Evolutionary conservation across 1,284 basidiomycete species (phyloP), one percentile per base, ranked within the genome.

Genomic region (Heterobasidion irregulare): DNA sequence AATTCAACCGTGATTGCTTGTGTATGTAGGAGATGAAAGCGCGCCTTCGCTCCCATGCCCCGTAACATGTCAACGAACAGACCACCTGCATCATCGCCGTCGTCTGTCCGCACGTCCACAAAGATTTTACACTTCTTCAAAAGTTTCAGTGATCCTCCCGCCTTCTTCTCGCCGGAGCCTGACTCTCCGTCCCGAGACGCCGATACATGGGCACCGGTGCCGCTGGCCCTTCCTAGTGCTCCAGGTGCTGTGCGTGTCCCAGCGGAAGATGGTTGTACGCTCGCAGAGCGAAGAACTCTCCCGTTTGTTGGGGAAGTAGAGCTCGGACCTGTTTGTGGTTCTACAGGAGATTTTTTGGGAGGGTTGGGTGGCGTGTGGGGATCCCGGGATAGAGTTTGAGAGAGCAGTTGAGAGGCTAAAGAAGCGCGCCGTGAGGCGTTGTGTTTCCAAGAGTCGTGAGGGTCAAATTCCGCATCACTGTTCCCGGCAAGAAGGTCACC

Each of bases 71-170:
- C 89, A 4, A 84, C 79, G 66, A 95, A 96, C 57, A 94, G 70
- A n/a, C 78, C 77, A 0, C 89, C 84, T 0, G 89, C 89, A 64
- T 95, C 89, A 53, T 92, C 89, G 1, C 94, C 92, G 58, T 92
- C 87, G 38, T 88, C 86, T 2, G 89, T 94, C 61, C 83, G 75
- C 18, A 97, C 92, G 66, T 97, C 94, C 47, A 97, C 92, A 63
- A 91, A 96, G 6, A 94, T 86, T 1, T 82, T 80, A 53, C 94
- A 95, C 10, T 84, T 82, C 56, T 86, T 84, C 60, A 96, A 70
- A 33, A 86, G 74, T 53, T 67, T 66, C 54, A 72, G 57, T 32
- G 66, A 64, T 3, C 60, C 60, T 7, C 57, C 53, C 56, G 55
- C 60, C 34, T 48, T 32, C 9, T 44, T 44, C 44, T 32, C 50